phyloP scores from a whole-genome alignment of 1,139 yeast genomes.

The Yamadazyma triangularis region DNA sequence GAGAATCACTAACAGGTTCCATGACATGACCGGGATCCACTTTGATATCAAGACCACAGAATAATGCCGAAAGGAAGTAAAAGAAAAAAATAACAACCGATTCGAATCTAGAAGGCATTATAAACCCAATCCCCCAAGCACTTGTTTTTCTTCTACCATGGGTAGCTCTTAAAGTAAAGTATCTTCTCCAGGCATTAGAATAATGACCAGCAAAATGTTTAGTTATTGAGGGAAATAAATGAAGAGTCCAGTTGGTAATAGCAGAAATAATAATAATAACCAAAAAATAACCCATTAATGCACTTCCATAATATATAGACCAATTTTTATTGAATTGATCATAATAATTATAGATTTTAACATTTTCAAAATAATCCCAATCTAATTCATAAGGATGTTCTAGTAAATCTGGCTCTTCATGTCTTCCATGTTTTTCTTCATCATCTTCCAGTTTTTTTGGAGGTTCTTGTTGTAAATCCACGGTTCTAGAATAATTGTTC shows the following conservation, averaged over 20 bases:
- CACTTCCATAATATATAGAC: slow-evolving; percentile 47
- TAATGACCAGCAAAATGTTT: slow-evolving; percentile 21
- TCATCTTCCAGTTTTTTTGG: too few species aligned
- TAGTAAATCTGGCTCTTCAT: too few species aligned
- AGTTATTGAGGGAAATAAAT: slow-evolving; percentile 24
- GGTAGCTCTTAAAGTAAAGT: slow-evolving; percentile 29
- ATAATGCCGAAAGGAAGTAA: slow-evolving; percentile 39
- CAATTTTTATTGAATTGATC: slow-evolving; percentile 8
- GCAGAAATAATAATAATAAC: slow-evolving; percentile 37
- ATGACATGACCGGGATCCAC: slow-evolving; percentile 19
- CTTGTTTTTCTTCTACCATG: slow-evolving; percentile 21
- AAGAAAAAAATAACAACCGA: slow-evolving; percentile 32
- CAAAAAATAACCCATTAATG: slow-evolving; percentile 46
- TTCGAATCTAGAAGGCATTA: slow-evolving; percentile 27
- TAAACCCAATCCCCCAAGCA: slow-evolving; percentile 18
- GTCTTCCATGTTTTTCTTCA: background rate
- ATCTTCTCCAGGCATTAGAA: slow-evolving; percentile 24
- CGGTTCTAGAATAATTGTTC: slow-evolving; percentile 7
- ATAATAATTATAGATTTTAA: slow-evolving; percentile 3
- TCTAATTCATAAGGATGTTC: background rate
- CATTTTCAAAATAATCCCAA: slow-evolving; percentile 2
- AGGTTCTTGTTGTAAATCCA: too few species aligned
- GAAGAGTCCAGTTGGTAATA: slow-evolving; percentile 40
- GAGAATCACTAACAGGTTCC: slow-evolving; percentile 10
- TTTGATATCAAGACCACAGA: slow-evolving; percentile 22